Percentiles rank a stretch among this genome's conserved stretches.
Evolutionary conservation across 2,329 filamentous ascomycete genomes (phyloP).

Genomic region (Whalleya microplaca): DNA sequence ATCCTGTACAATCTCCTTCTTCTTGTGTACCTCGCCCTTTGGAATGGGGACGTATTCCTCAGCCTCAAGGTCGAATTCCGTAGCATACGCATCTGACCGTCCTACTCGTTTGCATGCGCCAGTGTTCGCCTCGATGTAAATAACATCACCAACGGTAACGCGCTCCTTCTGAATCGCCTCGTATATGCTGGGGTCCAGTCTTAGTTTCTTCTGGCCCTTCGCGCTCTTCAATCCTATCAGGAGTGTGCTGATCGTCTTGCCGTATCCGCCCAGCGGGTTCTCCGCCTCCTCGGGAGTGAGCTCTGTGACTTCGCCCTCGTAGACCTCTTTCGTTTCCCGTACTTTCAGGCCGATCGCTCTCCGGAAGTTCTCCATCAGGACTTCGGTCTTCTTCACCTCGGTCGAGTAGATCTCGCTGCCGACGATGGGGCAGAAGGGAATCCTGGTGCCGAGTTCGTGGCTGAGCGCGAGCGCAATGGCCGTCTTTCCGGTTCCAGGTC

Average conservation of each 20-base stretch:
- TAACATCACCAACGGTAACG: constrained; percentile 93
- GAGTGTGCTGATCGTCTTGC: constrained; percentile 94
- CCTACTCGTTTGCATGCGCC: constrained; percentile 97
- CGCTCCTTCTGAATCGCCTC: constrained; percentile 99
- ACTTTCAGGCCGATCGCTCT: constrained; percentile 95
- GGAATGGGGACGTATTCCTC: constrained; percentile 99
- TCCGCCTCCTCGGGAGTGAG: constrained; percentile 97
- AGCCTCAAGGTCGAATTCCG: constrained; percentile 97
- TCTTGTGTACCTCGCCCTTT: constrained; percentile 99
- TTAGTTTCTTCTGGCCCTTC: constrained; percentile 96
- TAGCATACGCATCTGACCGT: constrained; percentile 93
- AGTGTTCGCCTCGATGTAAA: constrained; percentile 99
- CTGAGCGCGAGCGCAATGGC: constrained; percentile 93
- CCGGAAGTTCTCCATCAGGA: constrained; percentile 98
- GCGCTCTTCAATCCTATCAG: constrained; percentile 94
- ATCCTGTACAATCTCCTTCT: constrained; percentile 99
- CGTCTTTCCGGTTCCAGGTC: constrained; percentile 96
- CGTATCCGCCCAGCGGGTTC: constrained; percentile 95
- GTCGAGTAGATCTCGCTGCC: constrained; percentile 97
- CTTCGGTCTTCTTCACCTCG: constrained; percentile 99
- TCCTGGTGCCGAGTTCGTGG: constrained; percentile 96
- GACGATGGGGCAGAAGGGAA: constrained; percentile 97
- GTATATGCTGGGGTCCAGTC: constrained; percentile 96
- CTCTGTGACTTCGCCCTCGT: constrained; percentile 98
- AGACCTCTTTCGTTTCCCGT: constrained; percentile 98